These are phyloP conservation scores for Phylloporus rhodoxanthus DNA, from an alignment of 768 basidiomycete species.

Conservation along the genomic window DNA sequence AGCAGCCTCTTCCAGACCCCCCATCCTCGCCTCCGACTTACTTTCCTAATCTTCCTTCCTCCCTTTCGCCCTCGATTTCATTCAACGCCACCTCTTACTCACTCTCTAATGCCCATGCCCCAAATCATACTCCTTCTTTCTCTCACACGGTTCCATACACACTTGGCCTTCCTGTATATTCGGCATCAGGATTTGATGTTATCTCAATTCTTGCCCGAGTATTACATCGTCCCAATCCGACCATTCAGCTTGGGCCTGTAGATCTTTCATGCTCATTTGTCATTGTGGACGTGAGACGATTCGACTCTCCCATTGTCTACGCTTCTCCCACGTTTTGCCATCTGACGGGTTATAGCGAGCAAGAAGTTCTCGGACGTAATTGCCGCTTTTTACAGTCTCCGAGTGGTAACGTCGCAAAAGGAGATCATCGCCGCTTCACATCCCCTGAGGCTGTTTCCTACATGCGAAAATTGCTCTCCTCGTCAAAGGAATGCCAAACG, in stretches of 20 bases:
- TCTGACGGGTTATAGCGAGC: slow-evolving; percentile 68
- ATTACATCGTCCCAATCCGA: slow-evolving; percentile 65
- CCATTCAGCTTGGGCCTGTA: slow-evolving; percentile 79
- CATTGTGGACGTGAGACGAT: slow-evolving; percentile 76
- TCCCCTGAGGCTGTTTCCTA: slow-evolving; percentile 61
- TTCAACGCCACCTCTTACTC: slow-evolving; percentile 4
- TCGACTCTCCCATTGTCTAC: slow-evolving; percentile 86
- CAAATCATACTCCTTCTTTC: not conserved
- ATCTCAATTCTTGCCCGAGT: slow-evolving; percentile 77
- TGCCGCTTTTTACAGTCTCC: slow-evolving; percentile 90
- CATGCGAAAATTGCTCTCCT: slow-evolving; percentile 58
- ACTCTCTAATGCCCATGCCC: not conserved
- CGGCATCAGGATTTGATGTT: slow-evolving; percentile 86
- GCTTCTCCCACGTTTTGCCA: slow-evolving; percentile 78
- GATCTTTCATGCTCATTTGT: slow-evolving; percentile 91
- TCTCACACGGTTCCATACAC: slow-evolving; percentile 29
- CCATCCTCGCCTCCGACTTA: slow-evolving; percentile 4
- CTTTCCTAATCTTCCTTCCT: slow-evolving; percentile 1
- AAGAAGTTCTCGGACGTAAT: slow-evolving; percentile 81
- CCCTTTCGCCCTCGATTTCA: slow-evolving; percentile 3
- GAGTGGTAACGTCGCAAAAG: slow-evolving; percentile 45
- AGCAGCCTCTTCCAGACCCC: slow-evolving; percentile 4
- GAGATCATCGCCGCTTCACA: slow-evolving; percentile 52
- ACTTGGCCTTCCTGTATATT: slow-evolving; percentile 63
- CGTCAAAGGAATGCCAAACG: slow-evolving; percentile 85